phyloP scores from a whole-genome alignment of 371 early-diverging fungal genomes.

The Haplosporangium sp. region DNA sequence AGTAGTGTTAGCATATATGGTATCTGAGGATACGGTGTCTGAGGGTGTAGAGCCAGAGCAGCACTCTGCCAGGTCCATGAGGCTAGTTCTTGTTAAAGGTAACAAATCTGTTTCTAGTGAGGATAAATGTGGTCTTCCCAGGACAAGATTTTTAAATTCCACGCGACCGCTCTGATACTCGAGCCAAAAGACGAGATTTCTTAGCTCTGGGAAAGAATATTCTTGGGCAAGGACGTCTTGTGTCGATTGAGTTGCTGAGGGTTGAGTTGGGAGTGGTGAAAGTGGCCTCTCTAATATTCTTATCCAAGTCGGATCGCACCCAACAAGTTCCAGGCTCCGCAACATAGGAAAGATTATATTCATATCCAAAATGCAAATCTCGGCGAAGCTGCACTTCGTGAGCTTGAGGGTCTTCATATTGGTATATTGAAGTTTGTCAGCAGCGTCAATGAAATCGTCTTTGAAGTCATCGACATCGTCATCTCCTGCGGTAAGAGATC shows the following conservation, averaged over 20 bases:
- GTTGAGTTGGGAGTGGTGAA: background rate
- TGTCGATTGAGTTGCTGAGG: background rate
- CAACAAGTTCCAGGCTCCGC: background rate
- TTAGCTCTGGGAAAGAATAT: conserved; percentile 13
- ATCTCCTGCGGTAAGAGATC: background rate
- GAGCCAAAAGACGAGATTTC: background rate
- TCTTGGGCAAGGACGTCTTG: background rate
- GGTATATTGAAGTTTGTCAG: background rate
- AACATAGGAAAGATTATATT: conserved; percentile 9
- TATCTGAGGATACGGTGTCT: too few relatives aligned
- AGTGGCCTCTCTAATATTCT: background rate
- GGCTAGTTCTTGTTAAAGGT: conserved; percentile 1
- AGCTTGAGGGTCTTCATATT: conserved; percentile 14
- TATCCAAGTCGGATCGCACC: conserved; percentile 1
- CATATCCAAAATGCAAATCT: background rate
- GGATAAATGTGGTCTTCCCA: conserved; percentile 11
- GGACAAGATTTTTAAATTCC: conserved; percentile 2
- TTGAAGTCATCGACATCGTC: background rate
- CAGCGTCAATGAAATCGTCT: background rate
- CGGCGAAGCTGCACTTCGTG: background rate
- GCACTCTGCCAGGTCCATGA: conserved; percentile 12
- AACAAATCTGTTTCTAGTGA: conserved; percentile 14
- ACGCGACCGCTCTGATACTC: conserved; percentile 8
- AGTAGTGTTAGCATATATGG: too few relatives aligned
- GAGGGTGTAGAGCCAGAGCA: conserved; percentile 8